phyloP scores from a whole-genome alignment of 768 basidiomycete species.

The Bullera alba region DNA sequence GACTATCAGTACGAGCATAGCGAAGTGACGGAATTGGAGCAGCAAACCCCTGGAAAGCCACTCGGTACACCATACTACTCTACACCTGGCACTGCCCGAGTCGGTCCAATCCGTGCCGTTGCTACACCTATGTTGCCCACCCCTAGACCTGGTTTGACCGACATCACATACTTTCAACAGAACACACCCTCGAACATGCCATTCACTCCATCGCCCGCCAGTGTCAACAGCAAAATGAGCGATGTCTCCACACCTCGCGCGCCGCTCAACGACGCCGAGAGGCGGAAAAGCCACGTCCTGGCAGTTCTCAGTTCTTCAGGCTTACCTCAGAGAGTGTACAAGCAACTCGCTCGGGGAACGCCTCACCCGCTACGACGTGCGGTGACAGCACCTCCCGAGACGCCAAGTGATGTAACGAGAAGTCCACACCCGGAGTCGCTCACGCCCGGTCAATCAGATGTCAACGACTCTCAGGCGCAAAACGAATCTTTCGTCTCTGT shows the following conservation, averaged over 20 bases:
- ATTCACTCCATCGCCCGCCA: constrained; percentile 26
- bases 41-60: too few species aligned
- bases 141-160: too few species aligned
- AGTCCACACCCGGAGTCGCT: constrained; percentile 36
- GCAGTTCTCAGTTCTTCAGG: constrained; percentile 34
- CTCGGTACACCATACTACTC: too few species aligned
- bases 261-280: constrained; percentile 29
- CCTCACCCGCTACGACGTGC: constrained; percentile 46
- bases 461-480: constrained; percentile 11
- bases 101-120: too few species aligned
- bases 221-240: constrained; percentile 8
- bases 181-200: constrained; percentile 17
- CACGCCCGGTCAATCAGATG: constrained; percentile 31
- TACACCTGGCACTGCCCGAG: too few species aligned
- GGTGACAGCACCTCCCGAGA: constrained; percentile 12
- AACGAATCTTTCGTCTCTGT: constrained; percentile 41
- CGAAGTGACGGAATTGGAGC: too few species aligned
- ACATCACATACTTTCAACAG: constrained; percentile 21
- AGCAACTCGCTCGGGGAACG: constrained; percentile 19
- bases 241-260: constrained; percentile 31
- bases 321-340: constrained; percentile 10
- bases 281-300: constrained; percentile 36
- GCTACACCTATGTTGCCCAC: too few species aligned
- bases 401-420: constrained; percentile 11
- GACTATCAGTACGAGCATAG: too few species aligned